Evolutionary conservation across 1,284 basidiomycete species (phyloP), one percentile per base, ranked within the genome.

Genomic region (Porogramme epimiltina): DNA sequence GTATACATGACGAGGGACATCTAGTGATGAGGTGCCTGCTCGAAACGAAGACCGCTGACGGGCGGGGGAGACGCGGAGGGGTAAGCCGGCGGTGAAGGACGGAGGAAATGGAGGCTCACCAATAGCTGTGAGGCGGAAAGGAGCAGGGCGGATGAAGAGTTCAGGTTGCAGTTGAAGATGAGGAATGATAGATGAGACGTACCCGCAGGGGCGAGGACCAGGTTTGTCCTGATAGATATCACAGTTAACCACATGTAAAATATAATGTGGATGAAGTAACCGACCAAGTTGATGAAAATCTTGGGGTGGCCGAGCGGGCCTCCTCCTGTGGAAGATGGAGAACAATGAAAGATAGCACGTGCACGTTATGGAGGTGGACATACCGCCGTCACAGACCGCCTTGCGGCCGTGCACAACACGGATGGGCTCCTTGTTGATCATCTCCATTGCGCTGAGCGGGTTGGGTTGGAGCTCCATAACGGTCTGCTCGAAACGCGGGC

Each of bases 291-390:
- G 73, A 98, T 96, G 69, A 84, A 98, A 60, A 98, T 87, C 78
- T 93, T 95, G 15, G 96, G 96, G 70, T 99, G 96, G 42, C 96
- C 96, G 28, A 99, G 81, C 44, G 96, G 84, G n/a, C 96, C 96
- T 70, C 86, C 87, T 71, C 95, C 95, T 98, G 60, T 15, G 28
- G 15, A 36, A 26, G 52, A 49, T 9, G 28, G 24, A 47, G 46
- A 40, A 18, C 11, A 16, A 36, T 28, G 11, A 11, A 15, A 10
- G 5, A 13, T 44, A 39, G 37, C 2, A 50, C 3, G 25, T 9
- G 24, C 13, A 15, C 6, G 10, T 5, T 4, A 37, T 16, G 9
- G 16, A 31, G 28, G 5, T 3, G 36, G 3, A 74, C 91, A 65
- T 63, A 96, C 95, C 95, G 61, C 96, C 96, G 70, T 99, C 95